Conservation (phyloP, 345 rosid species). For the Corymbia maculata region DNA sequence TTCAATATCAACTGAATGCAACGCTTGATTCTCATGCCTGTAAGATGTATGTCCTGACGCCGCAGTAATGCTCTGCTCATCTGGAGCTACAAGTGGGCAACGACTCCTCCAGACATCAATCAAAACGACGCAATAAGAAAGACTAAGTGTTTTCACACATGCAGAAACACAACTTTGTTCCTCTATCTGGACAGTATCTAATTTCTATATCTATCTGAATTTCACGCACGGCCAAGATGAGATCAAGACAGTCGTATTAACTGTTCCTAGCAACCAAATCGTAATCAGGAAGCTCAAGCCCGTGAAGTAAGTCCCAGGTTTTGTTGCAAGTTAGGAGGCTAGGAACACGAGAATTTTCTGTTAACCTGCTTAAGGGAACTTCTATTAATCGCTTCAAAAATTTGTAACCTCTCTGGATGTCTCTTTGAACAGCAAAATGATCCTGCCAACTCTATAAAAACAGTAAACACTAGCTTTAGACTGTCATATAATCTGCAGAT, state of each 20-base stretch:
- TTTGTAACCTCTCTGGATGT: not conserved
- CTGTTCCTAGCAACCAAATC: not conserved
- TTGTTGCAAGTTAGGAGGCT: not conserved
- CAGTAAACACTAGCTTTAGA: not conserved
- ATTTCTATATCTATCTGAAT: not conserved
- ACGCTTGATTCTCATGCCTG: conserved; percentile 26
- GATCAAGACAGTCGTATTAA: not conserved
- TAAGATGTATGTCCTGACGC: conserved; percentile 28
- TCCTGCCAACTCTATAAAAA: not conserved
- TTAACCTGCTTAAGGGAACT: no score
- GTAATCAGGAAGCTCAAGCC: not conserved
- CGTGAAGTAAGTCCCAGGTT: not conserved
- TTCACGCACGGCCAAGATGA: not conserved
- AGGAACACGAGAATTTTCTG: not conserved
- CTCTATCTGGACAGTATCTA: not conserved
- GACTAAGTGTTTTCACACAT: not conserved
- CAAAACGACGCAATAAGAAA: not conserved
- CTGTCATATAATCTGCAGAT: not conserved
- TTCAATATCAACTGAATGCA: conserved; percentile 3
- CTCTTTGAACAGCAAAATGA: not conserved
- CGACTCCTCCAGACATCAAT: not conserved
- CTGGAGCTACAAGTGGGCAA: not conserved
- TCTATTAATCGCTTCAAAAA: not conserved
- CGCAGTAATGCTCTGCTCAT: not conserved
- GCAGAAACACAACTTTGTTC: not conserved